These are phyloP conservation scores for Crassisporium funariophilum DNA, from an alignment of 768 basidiomycete species.

Conservation along the genomic window DNA sequence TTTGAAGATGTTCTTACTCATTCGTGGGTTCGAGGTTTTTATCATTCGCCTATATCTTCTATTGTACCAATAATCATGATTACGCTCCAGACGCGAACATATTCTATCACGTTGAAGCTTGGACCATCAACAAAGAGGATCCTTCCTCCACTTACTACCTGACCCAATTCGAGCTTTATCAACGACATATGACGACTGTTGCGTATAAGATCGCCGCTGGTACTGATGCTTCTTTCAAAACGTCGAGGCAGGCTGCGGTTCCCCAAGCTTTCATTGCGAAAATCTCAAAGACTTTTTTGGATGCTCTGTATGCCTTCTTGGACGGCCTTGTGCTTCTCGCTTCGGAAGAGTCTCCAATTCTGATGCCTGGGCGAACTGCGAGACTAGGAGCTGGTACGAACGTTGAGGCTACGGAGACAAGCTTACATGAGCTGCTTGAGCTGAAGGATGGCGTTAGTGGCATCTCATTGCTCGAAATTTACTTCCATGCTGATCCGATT, in stretches of 20 bases:
- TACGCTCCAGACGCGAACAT: slow-evolving; percentile 68
- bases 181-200: slow-evolving; percentile 71
- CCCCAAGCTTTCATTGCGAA: slow-evolving; percentile 65
- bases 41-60: too few species aligned
- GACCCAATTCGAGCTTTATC: slow-evolving; percentile 77
- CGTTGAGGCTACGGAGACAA: slow-evolving; percentile 34
- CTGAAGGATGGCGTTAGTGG: slow-evolving; percentile 58
- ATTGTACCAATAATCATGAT: too few species aligned
- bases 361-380: slow-evolving; percentile 20
- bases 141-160: slow-evolving; percentile 75
- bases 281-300: slow-evolving; percentile 82
- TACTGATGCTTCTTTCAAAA: slow-evolving; percentile 58
- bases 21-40: slow-evolving; percentile 89
- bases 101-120: slow-evolving; percentile 87
- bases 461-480: not conserved
- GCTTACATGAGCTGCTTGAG: slow-evolving; percentile 59
- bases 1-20: slow-evolving; percentile 78
- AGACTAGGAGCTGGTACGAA: slow-evolving; percentile 31
- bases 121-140: slow-evolving; percentile 65
- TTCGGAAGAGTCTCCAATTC: slow-evolving; percentile 60
- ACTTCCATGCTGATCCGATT: not conserved
- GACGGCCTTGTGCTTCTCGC: slow-evolving; percentile 86
- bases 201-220: slow-evolving; percentile 85
- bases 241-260: too few species aligned
- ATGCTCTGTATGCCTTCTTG: slow-evolving; percentile 80